These are phyloP conservation scores for Yamadazyma sp. DNA, from an alignment of 1,139 yeast species.

Conservation along the genomic window DNA sequence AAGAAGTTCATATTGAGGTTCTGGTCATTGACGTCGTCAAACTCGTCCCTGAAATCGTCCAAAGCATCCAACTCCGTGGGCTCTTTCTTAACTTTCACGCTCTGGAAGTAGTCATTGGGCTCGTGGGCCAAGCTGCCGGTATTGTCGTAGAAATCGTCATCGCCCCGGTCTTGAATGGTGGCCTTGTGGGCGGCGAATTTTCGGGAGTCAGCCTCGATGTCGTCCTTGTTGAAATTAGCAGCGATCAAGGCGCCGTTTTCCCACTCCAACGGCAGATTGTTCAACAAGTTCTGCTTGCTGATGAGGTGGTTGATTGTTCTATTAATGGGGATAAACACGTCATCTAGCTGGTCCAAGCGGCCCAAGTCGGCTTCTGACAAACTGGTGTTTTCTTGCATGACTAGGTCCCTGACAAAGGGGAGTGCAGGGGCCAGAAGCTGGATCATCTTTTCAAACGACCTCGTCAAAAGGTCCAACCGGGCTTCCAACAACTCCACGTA, in stretches of 20 bases:
- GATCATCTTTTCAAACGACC: conserved; percentile 48
- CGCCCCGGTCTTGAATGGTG: neutral
- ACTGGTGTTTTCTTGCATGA: conserved; percentile 5
- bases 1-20: conserved; percentile 6
- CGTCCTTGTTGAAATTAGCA: conserved; percentile 27
- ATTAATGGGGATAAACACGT: conserved; percentile 44
- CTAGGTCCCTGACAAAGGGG: conserved; percentile 27
- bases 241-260: conserved; percentile 45
- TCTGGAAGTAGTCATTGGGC: neutral
- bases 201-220: conserved; percentile 25
- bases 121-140: neutral
- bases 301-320: conserved; percentile 47
- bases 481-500: conserved; percentile 73
- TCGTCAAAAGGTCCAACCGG: conserved; percentile 60
- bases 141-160: neutral
- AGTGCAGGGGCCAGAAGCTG: conserved; percentile 37
- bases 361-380: conserved; percentile 3
- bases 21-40: conserved; percentile 15
- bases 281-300: conserved; percentile 34
- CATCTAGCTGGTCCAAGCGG: conserved; percentile 8
- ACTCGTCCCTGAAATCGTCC: conserved; percentile 14
- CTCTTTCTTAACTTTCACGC: neutral
- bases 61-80: conserved; percentile 12
- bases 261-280: conserved; percentile 45
- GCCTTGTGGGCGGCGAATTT: conserved; percentile 33